These are phyloP conservation scores for Tricholoma sp. DNA, from an alignment of 768 basidiomycete species.

Conservation along the genomic window DNA sequence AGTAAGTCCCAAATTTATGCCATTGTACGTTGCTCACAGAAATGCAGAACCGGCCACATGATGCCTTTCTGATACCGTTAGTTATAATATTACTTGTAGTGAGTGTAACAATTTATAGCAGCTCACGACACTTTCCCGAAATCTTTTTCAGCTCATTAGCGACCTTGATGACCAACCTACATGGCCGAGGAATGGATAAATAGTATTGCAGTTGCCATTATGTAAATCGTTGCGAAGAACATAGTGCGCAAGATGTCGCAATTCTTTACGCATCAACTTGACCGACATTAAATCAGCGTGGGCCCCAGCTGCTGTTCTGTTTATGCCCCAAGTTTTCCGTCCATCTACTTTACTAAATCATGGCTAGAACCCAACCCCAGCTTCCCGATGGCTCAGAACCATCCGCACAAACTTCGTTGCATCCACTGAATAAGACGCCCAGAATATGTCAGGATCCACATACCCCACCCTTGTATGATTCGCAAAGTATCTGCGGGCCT, in stretches of 20 bases:
- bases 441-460: constrained; percentile 44
- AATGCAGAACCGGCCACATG: neutral
- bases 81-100: too few relatives aligned
- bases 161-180: neutral
- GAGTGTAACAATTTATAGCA: too few relatives aligned
- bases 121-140: neutral
- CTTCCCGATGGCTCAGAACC: neutral
- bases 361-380: neutral
- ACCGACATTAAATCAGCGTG: neutral
- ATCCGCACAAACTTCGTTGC: neutral
- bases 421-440: constrained; percentile 1
- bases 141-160: neutral
- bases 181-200: neutral
- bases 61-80: too few relatives aligned
- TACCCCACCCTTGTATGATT: constrained; percentile 45
- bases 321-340: neutral
- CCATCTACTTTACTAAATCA: neutral
- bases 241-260: neutral
- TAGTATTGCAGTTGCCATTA: neutral
- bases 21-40: neutral
- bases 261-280: neutral
- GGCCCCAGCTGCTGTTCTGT: neutral
- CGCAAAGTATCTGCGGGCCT: constrained; percentile 28
- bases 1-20: neutral
- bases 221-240: neutral